Evolutionary conservation across 192 early-diverging fungal genomes (phyloP).

Genomic region (Oehlia diaphana): DNA sequence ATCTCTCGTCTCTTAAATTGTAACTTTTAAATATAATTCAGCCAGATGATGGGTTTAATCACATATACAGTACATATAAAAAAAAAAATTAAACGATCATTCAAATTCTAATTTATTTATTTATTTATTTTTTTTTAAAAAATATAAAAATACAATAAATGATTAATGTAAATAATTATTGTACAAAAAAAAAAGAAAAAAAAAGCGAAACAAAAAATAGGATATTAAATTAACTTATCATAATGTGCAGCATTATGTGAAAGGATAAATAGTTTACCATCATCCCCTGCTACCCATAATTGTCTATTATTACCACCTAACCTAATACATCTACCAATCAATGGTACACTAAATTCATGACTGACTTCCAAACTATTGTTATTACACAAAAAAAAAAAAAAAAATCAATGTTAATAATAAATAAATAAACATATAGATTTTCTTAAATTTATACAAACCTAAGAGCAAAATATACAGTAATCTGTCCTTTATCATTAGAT

Average conservation of each 20-base stretch:
- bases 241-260: constrained; percentile 10
- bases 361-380: constrained; percentile 15
- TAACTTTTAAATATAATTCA: no score
- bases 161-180: no score
- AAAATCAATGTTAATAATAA: not conserved
- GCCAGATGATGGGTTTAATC: no score
- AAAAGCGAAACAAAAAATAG: no score
- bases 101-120: no score
- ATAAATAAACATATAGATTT: not conserved
- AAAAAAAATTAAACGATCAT: no score
- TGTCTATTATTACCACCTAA: constrained; percentile 14
- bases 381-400: not conserved
- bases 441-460: not conserved
- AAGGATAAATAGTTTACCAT: constrained; percentile 28
- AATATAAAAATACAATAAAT: no score
- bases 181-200: no score
- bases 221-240: not conserved
- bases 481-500: not conserved
- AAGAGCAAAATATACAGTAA: constrained; percentile 20
- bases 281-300: constrained; percentile 21
- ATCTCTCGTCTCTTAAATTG: no score
- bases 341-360: constrained; percentile 17
- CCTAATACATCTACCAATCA: constrained; percentile 15
- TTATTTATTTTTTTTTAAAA: no score
- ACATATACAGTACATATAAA: no score